Conservation (phyloP, 139 green algal species). For the Zygnema cylindricum region DNA sequence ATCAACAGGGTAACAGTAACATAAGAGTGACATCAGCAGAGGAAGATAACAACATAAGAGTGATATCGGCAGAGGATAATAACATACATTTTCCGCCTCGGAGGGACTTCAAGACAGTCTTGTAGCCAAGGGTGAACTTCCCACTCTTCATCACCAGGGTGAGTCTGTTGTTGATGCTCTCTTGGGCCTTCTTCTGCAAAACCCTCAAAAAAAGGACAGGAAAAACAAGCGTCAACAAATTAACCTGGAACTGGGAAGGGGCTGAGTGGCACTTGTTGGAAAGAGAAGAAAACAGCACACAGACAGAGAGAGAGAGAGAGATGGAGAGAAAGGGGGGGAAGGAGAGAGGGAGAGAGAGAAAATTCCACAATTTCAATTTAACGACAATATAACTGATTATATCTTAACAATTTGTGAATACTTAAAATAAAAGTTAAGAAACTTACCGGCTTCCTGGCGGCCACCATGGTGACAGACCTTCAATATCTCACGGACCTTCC, state of each 20-base stretch:
- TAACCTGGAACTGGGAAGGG: neutral
- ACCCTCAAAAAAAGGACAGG: neutral
- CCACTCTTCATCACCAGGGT: slow-evolving; percentile 99
- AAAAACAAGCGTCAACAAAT: neutral
- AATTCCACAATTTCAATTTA: too few species aligned
- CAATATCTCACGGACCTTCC: neutral
- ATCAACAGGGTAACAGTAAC: too few species aligned
- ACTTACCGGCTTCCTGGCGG: slow-evolving; percentile 54
- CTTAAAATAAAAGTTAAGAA: neutral
- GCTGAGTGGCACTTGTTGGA: slow-evolving; percentile 1
- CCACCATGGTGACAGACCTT: neutral
- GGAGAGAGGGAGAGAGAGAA: too few species aligned
- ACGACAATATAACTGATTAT: too few species aligned
- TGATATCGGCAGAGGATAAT: neutral
- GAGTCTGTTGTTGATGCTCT: slow-evolving; percentile 96
- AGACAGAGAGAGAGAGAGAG: too few species aligned
- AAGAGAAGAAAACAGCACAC: neutral
- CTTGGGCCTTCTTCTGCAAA: slow-evolving; percentile 87
- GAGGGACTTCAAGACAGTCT: slow-evolving; percentile 97
- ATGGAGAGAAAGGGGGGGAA: too few species aligned
- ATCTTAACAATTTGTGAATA: neutral
- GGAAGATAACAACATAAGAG: too few species aligned
- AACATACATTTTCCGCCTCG: slow-evolving; percentile 84
- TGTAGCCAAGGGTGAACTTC: slow-evolving; percentile 99
- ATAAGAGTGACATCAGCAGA: too few species aligned